These are phyloP conservation scores for Penicillium angulare DNA, from an alignment of 495 filamentous ascomycete genomes.

Conservation along the genomic window DNA sequence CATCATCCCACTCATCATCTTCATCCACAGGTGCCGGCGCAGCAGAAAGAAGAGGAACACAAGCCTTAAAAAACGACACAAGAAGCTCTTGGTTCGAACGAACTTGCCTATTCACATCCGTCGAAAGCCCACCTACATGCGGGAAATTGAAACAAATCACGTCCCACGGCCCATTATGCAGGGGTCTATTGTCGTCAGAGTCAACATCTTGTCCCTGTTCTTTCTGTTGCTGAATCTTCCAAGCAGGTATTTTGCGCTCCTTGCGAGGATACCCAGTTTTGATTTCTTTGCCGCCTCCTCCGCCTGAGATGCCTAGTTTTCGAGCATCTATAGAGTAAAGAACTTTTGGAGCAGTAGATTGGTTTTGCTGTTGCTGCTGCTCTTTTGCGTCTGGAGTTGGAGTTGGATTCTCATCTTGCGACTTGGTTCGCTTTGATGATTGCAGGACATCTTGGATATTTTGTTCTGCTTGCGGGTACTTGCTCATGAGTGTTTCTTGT, in stretches of 20 bases:
- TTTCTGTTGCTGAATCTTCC: conserved; percentile 21
- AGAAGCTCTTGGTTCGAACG: conserved; percentile 88
- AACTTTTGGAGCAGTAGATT: conserved; percentile 37
- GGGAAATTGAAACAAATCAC: conserved; percentile 93
- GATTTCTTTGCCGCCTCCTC: conserved; percentile 42
- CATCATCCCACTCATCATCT: conserved; percentile 25
- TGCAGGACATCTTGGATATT: conserved; percentile 55
- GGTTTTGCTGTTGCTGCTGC: not conserved
- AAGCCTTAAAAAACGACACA: conserved; percentile 74
- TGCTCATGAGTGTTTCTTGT: conserved; percentile 50
- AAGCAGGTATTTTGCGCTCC: conserved; percentile 33
- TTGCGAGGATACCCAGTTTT: conserved; percentile 29
- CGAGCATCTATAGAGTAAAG: conserved; percentile 74
- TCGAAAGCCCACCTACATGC: conserved; percentile 87
- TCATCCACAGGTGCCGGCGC: conserved; percentile 28
- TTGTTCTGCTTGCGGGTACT: conserved; percentile 73
- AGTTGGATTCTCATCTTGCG: no score
- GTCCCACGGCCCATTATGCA: conserved; percentile 57
- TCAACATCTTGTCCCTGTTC: not conserved
- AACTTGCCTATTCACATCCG: conserved; percentile 91
- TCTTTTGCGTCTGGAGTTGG: not conserved
- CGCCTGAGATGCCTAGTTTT: conserved; percentile 53
- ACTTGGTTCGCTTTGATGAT: conserved; percentile 6
- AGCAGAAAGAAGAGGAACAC: conserved; percentile 46
- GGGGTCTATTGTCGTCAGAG: not conserved